Conservation (phyloP, 2,329 filamentous ascomycete species). For the Biscogniauxia sp. region DNA sequence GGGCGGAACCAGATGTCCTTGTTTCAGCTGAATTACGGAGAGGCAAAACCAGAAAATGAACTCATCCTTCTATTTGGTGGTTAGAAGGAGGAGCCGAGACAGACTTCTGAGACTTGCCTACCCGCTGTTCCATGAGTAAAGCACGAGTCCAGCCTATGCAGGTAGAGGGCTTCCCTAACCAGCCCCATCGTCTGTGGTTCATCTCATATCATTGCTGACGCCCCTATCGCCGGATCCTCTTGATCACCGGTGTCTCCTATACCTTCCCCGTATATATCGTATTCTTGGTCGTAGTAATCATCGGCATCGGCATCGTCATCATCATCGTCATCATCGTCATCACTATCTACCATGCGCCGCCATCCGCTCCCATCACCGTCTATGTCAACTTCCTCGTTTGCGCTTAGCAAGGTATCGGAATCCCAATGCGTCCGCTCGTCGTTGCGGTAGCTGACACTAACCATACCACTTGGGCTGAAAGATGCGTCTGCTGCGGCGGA, state of each 20-base stretch:
- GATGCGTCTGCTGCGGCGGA: not conserved
- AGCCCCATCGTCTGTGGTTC: not conserved
- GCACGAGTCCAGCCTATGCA: not conserved
- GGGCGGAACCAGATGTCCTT: not conserved
- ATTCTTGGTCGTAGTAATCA: conserved; percentile 9
- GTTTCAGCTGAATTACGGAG: not conserved
- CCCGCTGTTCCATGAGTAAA: not conserved
- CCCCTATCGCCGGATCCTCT: conserved; percentile 5
- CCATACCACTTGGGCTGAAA: conserved; percentile 5
- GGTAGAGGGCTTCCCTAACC: not conserved
- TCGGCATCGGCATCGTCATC: conserved; percentile 18
- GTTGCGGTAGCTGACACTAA: not conserved
- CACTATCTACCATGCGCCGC: conserved; percentile 17
- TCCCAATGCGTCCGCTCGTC: conserved; percentile 22
- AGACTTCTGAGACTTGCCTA: not conserved
- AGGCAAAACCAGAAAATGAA: no score
- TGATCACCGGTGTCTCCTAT: conserved; percentile 3
- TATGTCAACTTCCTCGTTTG: conserved; percentile 23
- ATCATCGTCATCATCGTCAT: conserved; percentile 28
- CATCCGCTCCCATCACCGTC: conserved; percentile 20
- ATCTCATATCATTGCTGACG: not conserved
- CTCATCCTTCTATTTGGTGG: no score
- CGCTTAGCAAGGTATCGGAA: conserved; percentile 21
- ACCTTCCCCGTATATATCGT: conserved; percentile 20
- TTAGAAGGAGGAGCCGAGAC: no score